Evolutionary conservation across 2,329 filamentous ascomycete genomes (phyloP), one percentile per base, ranked within the genome.

Genomic region (Fusarium palustre): DNA sequence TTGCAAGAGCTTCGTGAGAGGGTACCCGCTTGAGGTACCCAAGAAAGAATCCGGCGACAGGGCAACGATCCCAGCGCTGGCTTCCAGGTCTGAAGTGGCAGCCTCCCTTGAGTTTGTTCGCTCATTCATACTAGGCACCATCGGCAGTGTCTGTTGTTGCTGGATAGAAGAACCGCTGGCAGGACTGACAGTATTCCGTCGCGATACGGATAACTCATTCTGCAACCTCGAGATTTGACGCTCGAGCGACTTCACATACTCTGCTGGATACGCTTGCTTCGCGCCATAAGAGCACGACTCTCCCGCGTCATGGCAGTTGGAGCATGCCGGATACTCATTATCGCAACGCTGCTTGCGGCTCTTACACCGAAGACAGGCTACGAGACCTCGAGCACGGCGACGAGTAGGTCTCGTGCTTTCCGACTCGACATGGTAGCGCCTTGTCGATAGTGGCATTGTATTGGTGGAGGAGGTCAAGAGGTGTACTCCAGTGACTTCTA

Each of bases 301-400:
- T 7, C 55, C 49, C 2, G 49, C 55, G 1, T 25, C 16, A 8
- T n/a, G 22, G 7, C 49, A 58, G 20, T 58, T 58, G 0, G 48
- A 58, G n/a, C 55, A 58, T 10, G 49, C 39, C n/a, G 55, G 55
- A 31, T 30, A 55, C 4, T 25, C 49, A 45, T 58, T 58, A 2
- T 59, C 52, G 22, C 56, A 56, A 18, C 56, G 41, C 41, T 59
- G 41, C 7, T 59, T 59, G 0, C 56, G 56, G 18, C 20, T 59
- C 41, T 59, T 56, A 6, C 56, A 59, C 0, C 50, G 50, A 16
- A n/a, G 50, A n/a, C 56, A 59, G 7, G 50, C 41, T 5, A 25
- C 56, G 2, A 59, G 56, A 7, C 56, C 56, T 46, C 50, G 50
- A n/a, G 50, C 33, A 3, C n/a, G 56, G 20, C 50, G 50, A n/a